These are phyloP conservation scores for barley (Hordeum vulgare) DNA, from an alignment of 176 grass and related monocot genomes.

Conservation along the genomic window DNA sequence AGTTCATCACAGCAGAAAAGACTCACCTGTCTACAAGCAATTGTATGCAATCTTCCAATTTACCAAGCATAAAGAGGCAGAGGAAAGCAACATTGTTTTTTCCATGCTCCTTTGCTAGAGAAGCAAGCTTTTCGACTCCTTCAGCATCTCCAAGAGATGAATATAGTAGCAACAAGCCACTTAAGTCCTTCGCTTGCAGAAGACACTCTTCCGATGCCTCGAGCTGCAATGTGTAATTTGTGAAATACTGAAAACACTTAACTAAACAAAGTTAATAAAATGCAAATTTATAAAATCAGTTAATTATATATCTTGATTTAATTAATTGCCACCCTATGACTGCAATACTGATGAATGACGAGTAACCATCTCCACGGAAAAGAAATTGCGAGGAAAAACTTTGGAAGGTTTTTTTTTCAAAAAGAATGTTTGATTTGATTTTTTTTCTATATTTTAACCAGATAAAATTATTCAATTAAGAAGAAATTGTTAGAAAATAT, in stretches of 20 bases:
- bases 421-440: not conserved
- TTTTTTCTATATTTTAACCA: not conserved
- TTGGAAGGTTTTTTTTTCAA: not conserved
- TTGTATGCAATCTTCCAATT: slow-evolving; percentile 93
- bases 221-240: slow-evolving; percentile 54
- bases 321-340: not conserved
- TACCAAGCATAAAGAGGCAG: slow-evolving; percentile 89
- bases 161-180: slow-evolving; percentile 84
- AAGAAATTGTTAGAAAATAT: slow-evolving; percentile 7
- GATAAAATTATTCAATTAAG: not conserved
- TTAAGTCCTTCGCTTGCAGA: slow-evolving; percentile 84
- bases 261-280: no score
- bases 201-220: slow-evolving; percentile 91
- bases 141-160: slow-evolving; percentile 94
- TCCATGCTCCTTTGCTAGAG: slow-evolving; percentile 79
- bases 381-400: not conserved
- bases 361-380: not conserved
- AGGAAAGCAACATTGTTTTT: slow-evolving; percentile 98
- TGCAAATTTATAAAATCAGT: not conserved
- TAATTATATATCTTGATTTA: not conserved
- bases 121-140: slow-evolving; percentile 69
- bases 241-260: not conserved
- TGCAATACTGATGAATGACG: not conserved
- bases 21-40: slow-evolving; percentile 84
- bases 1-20: slow-evolving; percentile 2